Base-by-base conservation (phyloP, 164 flowering plant genomes). In the Vitis rotundifolia region DNA sequence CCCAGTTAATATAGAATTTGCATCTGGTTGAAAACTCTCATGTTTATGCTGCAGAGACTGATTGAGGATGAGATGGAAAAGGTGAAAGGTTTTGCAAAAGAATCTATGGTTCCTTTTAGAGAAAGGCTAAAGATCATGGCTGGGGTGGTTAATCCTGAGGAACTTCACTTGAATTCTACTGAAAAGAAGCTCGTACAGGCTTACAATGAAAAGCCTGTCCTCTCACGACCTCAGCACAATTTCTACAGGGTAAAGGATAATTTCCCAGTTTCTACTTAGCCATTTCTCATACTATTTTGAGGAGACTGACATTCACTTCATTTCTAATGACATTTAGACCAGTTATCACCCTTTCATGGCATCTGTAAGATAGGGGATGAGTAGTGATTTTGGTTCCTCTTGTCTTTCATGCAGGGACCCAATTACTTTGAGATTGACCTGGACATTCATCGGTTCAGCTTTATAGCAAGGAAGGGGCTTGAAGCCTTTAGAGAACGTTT, bases 161-260 rank as follows among this genome's bases (percentile, higher is more conserved):
- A 92, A 49, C 89, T 96, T 60, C 80, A 75, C 44, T 69, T 94
- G 71, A 83, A 82, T 73, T 83, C 94, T 69, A 68, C 98, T 7
- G 99, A 96, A 69, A 92, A 68, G 77, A 96, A 92, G 83, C 98
- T 96, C 26, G 57, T 96, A 49, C 71, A 81, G 59, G 93, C 95
- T 65, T 96, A 93, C 72, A 96, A 93, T 65, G 97, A 93, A 68
- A 93, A 93, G 78, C 99, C 99, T 2, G 99, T 96, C 61, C 98
- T 96, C 55, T 96, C 99, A 18, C 97, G 98, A 52, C 99, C 99
- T 55, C 99, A 96, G 69, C 99, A 96, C 78, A 80, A 78, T 59
- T 92, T 96, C 69, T 91, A 87, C 59, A 85, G 70, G 97, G 99
- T 94, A 74, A 73, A 18, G 3, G 15, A 29, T 16, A 29, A 14